Evolutionary conservation across 2,329 filamentous ascomycete species (phyloP).

Genomic region (Plenodomus biglobosus): DNA sequence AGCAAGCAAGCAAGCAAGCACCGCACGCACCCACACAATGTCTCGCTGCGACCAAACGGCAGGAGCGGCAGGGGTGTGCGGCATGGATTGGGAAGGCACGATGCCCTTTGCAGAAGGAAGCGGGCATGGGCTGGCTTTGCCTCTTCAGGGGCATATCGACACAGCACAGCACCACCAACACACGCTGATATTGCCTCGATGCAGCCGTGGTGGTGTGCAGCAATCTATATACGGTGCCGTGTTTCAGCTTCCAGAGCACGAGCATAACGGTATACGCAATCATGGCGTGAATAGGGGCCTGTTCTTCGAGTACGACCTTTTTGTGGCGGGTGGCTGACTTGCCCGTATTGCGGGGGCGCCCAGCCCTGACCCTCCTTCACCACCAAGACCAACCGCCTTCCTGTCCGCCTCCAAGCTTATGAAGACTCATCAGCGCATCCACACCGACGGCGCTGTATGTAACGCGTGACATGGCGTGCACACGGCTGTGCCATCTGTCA

Average conservation of each 20-base stretch:
- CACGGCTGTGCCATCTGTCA: conserved; percentile 12
- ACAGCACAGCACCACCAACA: conserved; percentile 4
- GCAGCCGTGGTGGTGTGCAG: conserved; percentile 9
- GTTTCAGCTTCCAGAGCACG: conserved; percentile 12
- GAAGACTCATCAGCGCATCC: background rate
- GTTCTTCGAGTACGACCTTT: background rate
- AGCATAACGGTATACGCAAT: conserved; percentile 1
- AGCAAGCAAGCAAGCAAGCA: background rate
- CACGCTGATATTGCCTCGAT: conserved; percentile 6
- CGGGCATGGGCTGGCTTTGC: conserved; percentile 4
- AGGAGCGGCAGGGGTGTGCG: conserved; percentile 11
- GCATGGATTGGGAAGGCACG: conserved; percentile 23
- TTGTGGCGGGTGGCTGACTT: background rate
- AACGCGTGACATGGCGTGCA: background rate
- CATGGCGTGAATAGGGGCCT: conserved; percentile 14
- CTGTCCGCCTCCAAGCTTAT: too few species aligned
- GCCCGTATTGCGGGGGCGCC: background rate
- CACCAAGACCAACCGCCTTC: too few species aligned
- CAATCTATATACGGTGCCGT: conserved; percentile 18
- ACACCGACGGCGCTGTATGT: background rate
- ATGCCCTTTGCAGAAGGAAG: conserved; percentile 7
- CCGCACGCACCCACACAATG: background rate
- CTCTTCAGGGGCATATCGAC: conserved; percentile 19
- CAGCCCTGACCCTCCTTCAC: background rate
- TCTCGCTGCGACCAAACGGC: background rate